Percentiles rank a stretch among this genome's conserved stretches.
phyloP scores from a whole-genome alignment of 2,329 filamentous ascomycete species.

The Fusarium duplospermum region DNA sequence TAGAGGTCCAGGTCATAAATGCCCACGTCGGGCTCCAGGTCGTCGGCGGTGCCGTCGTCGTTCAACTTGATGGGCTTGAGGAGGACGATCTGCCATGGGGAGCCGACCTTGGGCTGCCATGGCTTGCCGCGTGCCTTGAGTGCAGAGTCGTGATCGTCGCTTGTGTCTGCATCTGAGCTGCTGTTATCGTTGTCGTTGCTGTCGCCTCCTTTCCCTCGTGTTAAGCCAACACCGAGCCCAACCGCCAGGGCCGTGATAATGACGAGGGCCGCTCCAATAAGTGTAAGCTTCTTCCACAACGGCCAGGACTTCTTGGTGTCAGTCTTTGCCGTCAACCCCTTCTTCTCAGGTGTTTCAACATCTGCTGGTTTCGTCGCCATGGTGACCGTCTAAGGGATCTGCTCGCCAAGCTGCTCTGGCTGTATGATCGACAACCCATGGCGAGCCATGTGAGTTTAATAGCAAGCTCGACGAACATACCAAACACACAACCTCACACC shows the following conservation, averaged over 20 bases:
- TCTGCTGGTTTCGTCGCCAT: conserved; percentile 21
- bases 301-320: conserved; percentile 37
- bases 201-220: conserved; percentile 44
- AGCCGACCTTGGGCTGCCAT: conserved; percentile 66
- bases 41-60: conserved; percentile 47
- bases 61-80: conserved; percentile 56
- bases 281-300: conserved; percentile 47
- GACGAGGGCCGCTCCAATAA: conserved; percentile 40
- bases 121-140: conserved; percentile 41
- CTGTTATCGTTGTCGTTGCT: conserved; percentile 36
- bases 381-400: neutral
- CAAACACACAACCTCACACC: conserved; percentile 15
- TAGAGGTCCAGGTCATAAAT: conserved; percentile 65
- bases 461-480: conserved; percentile 13
- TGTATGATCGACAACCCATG: neutral
- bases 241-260: conserved; percentile 60
- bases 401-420: neutral
- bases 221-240: conserved; percentile 68
- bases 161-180: conserved; percentile 37
- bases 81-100: conserved; percentile 73
- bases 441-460: conserved; percentile 4
- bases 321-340: neutral
- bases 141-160: conserved; percentile 26
- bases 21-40: conserved; percentile 58
- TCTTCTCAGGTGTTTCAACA: conserved; percentile 15